Evolutionary conservation across 176 grass and related monocot genomes (phyloP).

Genomic region (Leersia perrieri): DNA sequence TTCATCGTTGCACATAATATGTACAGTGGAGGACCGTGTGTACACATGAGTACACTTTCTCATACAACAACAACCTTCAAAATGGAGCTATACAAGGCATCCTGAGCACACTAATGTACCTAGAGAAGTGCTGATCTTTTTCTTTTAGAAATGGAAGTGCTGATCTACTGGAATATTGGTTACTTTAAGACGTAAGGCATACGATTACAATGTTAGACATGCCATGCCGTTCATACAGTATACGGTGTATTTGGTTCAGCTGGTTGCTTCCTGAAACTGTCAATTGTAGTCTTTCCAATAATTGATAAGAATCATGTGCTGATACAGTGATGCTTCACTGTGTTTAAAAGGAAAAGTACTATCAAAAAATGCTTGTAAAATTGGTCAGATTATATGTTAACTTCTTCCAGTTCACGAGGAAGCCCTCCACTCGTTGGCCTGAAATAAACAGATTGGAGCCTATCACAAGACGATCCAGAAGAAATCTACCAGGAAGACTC

Average conservation of each 20-base stretch:
- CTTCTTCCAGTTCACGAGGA: slow-evolving; percentile 63
- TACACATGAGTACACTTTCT: slow-evolving; percentile 11
- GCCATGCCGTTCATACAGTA: not conserved
- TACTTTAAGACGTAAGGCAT: not conserved
- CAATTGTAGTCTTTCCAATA: not conserved
- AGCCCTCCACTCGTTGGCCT: slow-evolving; percentile 85
- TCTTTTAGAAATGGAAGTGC: not conserved
- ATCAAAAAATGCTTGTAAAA: not conserved
- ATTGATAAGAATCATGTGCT: slow-evolving; percentile 1
- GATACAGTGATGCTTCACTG: not conserved
- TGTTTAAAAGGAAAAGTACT: not conserved
- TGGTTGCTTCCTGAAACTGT: slow-evolving; percentile 5
- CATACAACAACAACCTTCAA: slow-evolving; percentile 15
- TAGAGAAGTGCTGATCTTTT: not conserved
- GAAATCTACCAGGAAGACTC: slow-evolving; percentile 2
- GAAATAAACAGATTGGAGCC: slow-evolving; percentile 43
- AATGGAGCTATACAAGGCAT: not conserved
- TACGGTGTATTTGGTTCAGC: not conserved
- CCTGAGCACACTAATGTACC: not conserved
- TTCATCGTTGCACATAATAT: slow-evolving; percentile 22
- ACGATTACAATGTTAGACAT: not conserved
- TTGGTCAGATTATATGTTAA: slow-evolving; percentile 26
- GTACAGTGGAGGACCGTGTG: slow-evolving; percentile 9
- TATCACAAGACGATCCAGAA: not conserved
- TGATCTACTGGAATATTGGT: slow-evolving; percentile 4